These are phyloP conservation scores for Elongisporangium senticosum DNA, from an alignment of 352 stramenopile genomes.

Conservation along the genomic window DNA sequence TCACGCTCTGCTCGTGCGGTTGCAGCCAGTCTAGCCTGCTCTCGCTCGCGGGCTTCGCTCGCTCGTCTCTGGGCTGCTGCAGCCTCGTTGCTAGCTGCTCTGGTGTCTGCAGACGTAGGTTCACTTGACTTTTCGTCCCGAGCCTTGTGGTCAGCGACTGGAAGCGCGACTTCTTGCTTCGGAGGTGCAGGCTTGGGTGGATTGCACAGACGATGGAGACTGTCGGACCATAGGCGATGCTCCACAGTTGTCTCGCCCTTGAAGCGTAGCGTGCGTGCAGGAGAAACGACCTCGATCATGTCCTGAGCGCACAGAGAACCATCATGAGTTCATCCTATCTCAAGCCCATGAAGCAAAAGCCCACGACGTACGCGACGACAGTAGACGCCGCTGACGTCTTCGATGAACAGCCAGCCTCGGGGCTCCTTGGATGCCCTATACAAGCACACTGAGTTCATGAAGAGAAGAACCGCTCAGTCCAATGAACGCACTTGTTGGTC, in stretches of 20 bases:
- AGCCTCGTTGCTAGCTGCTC: background rate
- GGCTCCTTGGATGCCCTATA: slow-evolving; percentile 66
- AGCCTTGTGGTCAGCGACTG: background rate
- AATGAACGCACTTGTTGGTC: slow-evolving; percentile 58
- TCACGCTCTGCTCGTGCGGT: background rate
- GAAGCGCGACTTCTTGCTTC: background rate
- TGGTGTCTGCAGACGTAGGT: background rate
- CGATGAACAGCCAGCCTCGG: slow-evolving; percentile 72
- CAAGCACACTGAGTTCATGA: background rate
- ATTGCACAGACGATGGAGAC: slow-evolving; percentile 68
- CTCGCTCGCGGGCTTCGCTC: background rate
- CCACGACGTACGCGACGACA: slow-evolving; percentile 41
- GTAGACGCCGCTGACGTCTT: slow-evolving; percentile 71
- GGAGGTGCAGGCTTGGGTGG: slow-evolving; percentile 8
- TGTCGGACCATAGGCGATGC: slow-evolving; percentile 77
- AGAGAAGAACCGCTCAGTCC: background rate
- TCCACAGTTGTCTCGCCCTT: slow-evolving; percentile 77
- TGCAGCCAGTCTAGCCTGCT: background rate
- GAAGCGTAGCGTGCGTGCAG: slow-evolving; percentile 61
- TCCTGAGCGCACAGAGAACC: slow-evolving; percentile 24
- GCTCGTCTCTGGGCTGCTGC: background rate
- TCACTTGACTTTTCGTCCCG: background rate
- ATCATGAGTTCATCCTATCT: background rate
- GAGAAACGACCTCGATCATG: slow-evolving; percentile 80
- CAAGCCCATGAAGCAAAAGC: background rate